phyloP scores from a whole-genome alignment of 139 green algal genomes.

The Pycnococcus provasolii region DNA sequence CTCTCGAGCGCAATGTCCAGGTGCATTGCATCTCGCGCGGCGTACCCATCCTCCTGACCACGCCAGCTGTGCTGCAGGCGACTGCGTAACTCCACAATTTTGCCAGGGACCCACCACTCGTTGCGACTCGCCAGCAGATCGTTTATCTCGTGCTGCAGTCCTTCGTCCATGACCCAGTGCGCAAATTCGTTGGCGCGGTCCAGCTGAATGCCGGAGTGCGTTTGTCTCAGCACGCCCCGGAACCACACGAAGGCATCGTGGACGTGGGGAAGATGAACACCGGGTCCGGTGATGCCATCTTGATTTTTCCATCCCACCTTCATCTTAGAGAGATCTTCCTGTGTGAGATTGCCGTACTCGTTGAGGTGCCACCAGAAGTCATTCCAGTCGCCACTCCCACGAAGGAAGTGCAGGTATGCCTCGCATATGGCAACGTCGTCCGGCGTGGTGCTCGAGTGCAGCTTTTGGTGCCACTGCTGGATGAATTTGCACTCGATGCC shows the following conservation, averaged over 20 bases:
- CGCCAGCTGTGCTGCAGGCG: conserved; percentile 53
- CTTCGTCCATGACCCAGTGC: conserved; percentile 20
- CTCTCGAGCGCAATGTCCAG: conserved; percentile 82
- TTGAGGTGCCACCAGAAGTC: conserved; percentile 39
- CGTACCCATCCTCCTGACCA: conserved; percentile 32
- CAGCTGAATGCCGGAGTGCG: not conserved
- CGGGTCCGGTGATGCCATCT: conserved; percentile 23
- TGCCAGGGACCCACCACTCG: conserved; percentile 81
- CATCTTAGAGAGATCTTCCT: conserved; percentile 52
- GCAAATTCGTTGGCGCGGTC: too few relatives aligned
- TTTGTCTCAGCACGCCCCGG: not conserved
- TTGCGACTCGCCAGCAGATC: conserved; percentile 68
- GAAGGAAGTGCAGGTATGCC: conserved; percentile 69
- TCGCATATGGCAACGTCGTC: conserved; percentile 73
- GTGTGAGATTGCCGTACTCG: conserved; percentile 55
- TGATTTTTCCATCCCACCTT: conserved; percentile 29
- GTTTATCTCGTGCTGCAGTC: conserved; percentile 34
- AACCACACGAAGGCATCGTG: not conserved
- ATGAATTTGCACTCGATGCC: conserved; percentile 78
- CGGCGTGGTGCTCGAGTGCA: conserved; percentile 59
- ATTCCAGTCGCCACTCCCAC: conserved; percentile 40
- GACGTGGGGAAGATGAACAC: too few relatives aligned
- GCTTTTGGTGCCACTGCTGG: conserved; percentile 92
- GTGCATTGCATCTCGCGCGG: conserved; percentile 62
- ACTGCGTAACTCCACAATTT: conserved; percentile 69